Evolutionary conservation across 805 yeast genomes (phyloP), one percentile per base, ranked within the genome.

Genomic region (Candida manassasensis): DNA sequence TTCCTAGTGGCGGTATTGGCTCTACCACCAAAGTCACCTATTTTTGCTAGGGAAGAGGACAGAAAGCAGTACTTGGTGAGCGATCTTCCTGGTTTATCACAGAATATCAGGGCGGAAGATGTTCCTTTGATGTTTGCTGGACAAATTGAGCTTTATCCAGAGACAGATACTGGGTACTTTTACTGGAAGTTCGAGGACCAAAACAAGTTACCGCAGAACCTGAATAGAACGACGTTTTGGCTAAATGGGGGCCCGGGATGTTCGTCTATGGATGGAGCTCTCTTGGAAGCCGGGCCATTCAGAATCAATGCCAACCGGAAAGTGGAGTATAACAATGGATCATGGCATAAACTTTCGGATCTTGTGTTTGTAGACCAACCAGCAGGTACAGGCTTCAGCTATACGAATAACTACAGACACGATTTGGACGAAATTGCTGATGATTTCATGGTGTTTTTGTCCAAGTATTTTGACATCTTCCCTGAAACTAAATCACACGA

Each of bases 191-290:
- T 79, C 36, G 61, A 39, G n/a, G 71, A 67, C 41, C 36, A 39
- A 8, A 36, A 54, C 22, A 54, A 57, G 34, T 37, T 48, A 8
- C 55, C 56, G 0, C 59, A 53, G 27, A 55, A 67, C 16, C 46
- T 48, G 26, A 62, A 69, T 44, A 70, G 69, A 42, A 68, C 84
- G 15, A 71, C 83, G 6, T 71, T 93, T 36, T 93, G 98, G 97
- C 69, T 93, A 15, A 93, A 93, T 56, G 98, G 98, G 26, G 98
- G 98, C 0, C 98, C 98, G 0, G 98, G 98, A 0, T 93, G 98
- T 57, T 88, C 96, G 2, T 88, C 97, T 0, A 79, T 90, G 93
- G 98, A 93, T 59, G 98, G 98, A 11, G 96, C 95, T 0, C 55
- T 93, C 44, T 76, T 89, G 77, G 98, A 93, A 57, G 63, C 80